Conservation (phyloP, 306 rosid genomes). For the Malus domestica region ASM211411v1 NC_041790.1:4784001-4784500, state of each 20-base stretch:
- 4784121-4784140: slow-evolving; percentile 70
- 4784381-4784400: too few relatives aligned
- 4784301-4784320: neutral
- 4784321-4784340: neutral
- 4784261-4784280: neutral
- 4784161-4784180: slow-evolving; percentile 29
- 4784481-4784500: too few relatives aligned
- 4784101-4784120: slow-evolving; percentile 87
- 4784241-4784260: neutral
- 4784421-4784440: too few relatives aligned
- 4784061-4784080: slow-evolving; percentile 70
- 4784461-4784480: too few relatives aligned
- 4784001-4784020: slow-evolving; percentile 76
- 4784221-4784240: slow-evolving; percentile 11
- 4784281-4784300: neutral
- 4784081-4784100: slow-evolving; percentile 94
- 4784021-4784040: slow-evolving; percentile 79
- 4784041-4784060: slow-evolving; percentile 53
- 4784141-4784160: slow-evolving; percentile 82
- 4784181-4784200: slow-evolving; percentile 19
- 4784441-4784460: too few relatives aligned
- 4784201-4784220: neutral
- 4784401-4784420: too few relatives aligned
- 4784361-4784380: too few relatives aligned
- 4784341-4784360: neutral